Percentiles rank a stretch among this genome's conserved stretches.
These are phyloP conservation scores for Gamsiella multidivaricata DNA, from an alignment of 192 early-diverging fungal species.

Conservation along the genomic window DNA sequence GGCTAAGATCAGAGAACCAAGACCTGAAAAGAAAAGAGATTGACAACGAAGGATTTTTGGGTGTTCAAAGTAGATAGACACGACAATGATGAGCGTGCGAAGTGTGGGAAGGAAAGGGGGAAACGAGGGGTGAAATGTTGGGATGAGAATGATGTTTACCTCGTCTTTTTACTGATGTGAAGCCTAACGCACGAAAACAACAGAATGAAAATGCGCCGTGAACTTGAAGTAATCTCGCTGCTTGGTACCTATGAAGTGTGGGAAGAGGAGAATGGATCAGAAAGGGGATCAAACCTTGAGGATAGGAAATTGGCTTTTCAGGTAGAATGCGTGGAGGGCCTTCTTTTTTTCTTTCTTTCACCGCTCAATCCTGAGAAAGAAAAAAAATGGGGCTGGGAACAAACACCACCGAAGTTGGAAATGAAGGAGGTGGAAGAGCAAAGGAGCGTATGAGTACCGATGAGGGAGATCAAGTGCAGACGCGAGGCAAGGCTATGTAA, in stretches of 20 bases:
- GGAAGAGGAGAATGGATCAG: background rate
- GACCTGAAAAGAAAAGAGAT: background rate
- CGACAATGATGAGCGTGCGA: too few species aligned
- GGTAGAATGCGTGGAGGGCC: too few species aligned
- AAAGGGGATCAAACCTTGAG: background rate
- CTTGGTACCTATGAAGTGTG: too few species aligned
- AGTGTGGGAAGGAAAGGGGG: too few species aligned
- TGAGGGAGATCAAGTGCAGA: background rate
- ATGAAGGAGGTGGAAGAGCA: slow-evolving; percentile 2
- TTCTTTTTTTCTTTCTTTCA: background rate
- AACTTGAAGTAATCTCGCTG: too few species aligned
- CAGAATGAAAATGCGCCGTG: too few species aligned
- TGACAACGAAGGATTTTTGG: background rate
- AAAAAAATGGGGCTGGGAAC: background rate
- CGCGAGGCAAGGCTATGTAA: too few species aligned
- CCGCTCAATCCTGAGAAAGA: background rate
- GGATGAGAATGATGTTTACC: too few species aligned
- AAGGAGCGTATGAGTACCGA: background rate
- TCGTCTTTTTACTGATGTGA: too few species aligned
- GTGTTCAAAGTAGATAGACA: too few species aligned
- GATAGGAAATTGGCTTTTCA: background rate
- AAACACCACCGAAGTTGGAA: background rate
- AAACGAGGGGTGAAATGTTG: too few species aligned
- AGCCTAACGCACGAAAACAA: too few species aligned
- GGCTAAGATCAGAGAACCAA: background rate